These are phyloP conservation scores for Apiospora arundinis DNA, from an alignment of 2,329 filamentous ascomycete species.

Conservation along the genomic window DNA sequence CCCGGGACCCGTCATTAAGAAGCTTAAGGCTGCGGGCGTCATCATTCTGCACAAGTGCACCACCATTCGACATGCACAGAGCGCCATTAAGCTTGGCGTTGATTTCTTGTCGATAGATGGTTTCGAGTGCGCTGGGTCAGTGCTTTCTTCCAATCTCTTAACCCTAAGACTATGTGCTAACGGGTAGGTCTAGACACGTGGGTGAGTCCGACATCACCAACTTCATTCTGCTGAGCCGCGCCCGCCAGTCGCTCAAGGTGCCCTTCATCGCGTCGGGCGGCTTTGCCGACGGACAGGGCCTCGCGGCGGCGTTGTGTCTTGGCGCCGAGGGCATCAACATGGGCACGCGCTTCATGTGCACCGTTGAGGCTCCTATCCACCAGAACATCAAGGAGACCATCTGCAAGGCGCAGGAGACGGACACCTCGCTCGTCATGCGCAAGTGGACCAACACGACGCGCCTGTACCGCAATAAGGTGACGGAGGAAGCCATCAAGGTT, in stretches of 20 bases:
- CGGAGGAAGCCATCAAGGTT: slow-evolving; percentile 78
- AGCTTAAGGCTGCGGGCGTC: slow-evolving; percentile 80
- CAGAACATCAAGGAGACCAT: slow-evolving; percentile 93
- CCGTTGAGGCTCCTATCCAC: slow-evolving; percentile 91
- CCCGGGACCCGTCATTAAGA: slow-evolving; percentile 87
- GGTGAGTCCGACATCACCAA: slow-evolving; percentile 89
- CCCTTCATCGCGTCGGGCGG: slow-evolving; percentile 97
- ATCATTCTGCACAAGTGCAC: slow-evolving; percentile 97
- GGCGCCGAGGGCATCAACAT: slow-evolving; percentile 97
- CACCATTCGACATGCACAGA: slow-evolving; percentile 90
- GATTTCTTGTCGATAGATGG: slow-evolving; percentile 98
- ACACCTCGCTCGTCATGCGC: slow-evolving; percentile 86
- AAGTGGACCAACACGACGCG: slow-evolving; percentile 93
- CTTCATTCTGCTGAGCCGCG: slow-evolving; percentile 84
- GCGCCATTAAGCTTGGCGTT: slow-evolving; percentile 90
- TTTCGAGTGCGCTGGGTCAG: slow-evolving; percentile 87
- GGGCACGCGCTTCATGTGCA: slow-evolving; percentile 98
- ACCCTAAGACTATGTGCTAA: neutral
- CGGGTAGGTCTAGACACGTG: slow-evolving; percentile 62
- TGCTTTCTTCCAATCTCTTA: slow-evolving; percentile 23
- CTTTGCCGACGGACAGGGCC: slow-evolving; percentile 91
- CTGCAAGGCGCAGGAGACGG: slow-evolving; percentile 84
- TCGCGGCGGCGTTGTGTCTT: slow-evolving; percentile 87
- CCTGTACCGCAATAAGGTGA: slow-evolving; percentile 89
- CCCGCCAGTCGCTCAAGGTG: slow-evolving; percentile 80